Percentiles rank a stretch among this genome's conserved stretches.
Evolutionary conservation across 148 eudicot species (phyloP).

Genomic region (Beta vulgaris): DNA sequence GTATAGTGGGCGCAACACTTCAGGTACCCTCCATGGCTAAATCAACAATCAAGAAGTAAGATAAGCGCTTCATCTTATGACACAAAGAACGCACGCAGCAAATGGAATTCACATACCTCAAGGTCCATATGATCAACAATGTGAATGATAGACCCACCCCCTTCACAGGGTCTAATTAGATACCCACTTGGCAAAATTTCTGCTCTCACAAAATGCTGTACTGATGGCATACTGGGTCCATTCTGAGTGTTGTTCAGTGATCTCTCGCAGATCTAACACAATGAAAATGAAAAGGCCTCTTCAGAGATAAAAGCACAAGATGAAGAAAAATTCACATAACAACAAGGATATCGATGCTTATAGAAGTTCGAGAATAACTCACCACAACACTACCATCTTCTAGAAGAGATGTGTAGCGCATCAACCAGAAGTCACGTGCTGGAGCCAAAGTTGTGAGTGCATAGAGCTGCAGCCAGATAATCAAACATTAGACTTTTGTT

Average conservation of each 20-base stretch:
- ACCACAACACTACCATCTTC: slow-evolving; percentile 98
- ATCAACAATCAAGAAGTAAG: slow-evolving; percentile 19
- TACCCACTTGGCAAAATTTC: slow-evolving; percentile 86
- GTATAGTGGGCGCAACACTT: slow-evolving; percentile 82
- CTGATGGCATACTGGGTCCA: slow-evolving; percentile 86
- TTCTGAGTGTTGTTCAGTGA: slow-evolving; percentile 88
- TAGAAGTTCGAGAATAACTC: slow-evolving; percentile 11
- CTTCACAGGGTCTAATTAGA: slow-evolving; percentile 90
- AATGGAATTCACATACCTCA: slow-evolving; percentile 44
- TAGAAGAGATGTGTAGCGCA: slow-evolving; percentile 75
- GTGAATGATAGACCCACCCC: slow-evolving; percentile 87
- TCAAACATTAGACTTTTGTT: slow-evolving; percentile 7
- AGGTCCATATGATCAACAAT: slow-evolving; percentile 89
- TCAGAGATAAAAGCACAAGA: neutral
- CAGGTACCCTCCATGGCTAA: slow-evolving; percentile 94
- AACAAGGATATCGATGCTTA: neutral
- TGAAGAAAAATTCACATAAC: neutral
- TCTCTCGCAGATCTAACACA: slow-evolving; percentile 70
- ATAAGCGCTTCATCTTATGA: neutral
- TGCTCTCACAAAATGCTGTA: slow-evolving; percentile 74
- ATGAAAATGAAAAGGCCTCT: neutral
- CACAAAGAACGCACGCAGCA: neutral
- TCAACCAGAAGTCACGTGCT: slow-evolving; percentile 87
- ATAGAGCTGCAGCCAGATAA: slow-evolving; percentile 48
- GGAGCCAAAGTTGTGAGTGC: slow-evolving; percentile 94